Base-by-base conservation (phyloP, 768 basidiomycete species). In the Collybia sp. region DNA sequence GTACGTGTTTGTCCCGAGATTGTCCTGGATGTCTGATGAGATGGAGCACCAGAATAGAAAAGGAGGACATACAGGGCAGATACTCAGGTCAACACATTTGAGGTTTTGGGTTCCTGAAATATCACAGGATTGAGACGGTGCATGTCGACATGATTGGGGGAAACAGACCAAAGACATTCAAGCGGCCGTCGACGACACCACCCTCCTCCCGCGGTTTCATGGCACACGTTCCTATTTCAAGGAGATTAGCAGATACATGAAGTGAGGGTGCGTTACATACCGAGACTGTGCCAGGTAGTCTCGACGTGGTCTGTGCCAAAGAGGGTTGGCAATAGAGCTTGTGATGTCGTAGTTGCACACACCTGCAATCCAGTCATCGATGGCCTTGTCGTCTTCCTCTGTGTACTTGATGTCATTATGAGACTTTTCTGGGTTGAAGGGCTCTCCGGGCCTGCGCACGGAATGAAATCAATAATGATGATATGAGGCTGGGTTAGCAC, bases 251-350 rank as follows among this genome's bases (percentile, higher is more conserved):
- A 18, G 6, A 25, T 31, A 5, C 16, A 12, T 36, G 15, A 15
- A 35, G 41, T 19, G 13, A 25, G 10, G 17, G 38, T 33, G 16
- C 13, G 20, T 44, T 44, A 61, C 59, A 56, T 61, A 59, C 79
- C 82, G 42, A 85, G 69, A 59, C 78, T 81, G 70, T 86, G 84
- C 84, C 84, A 85, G 46, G 83, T 85, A 9, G 84, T 85, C 70
- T 85, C 84, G 54, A 86, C 83, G 59, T 85, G 82, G 60, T 83
- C 78, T 53, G 33, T 8, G 35, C 6, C 13, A 19, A 2, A 32
- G 12, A 18, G 37, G 6, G 32, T 44, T 11, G 13, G 10, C 11
- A 40, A 18, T 8, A 12, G 19, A 12, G 12, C 11, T n/a, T 4
- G n/a, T 32, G 20, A 16, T 30, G 11, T 18, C 8, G 51, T 41